Evolutionary conservation across 108 stramenopile genomes (phyloP), one percentile per base, ranked within the genome.

Genomic region (Cyclotella atomus): DNA sequence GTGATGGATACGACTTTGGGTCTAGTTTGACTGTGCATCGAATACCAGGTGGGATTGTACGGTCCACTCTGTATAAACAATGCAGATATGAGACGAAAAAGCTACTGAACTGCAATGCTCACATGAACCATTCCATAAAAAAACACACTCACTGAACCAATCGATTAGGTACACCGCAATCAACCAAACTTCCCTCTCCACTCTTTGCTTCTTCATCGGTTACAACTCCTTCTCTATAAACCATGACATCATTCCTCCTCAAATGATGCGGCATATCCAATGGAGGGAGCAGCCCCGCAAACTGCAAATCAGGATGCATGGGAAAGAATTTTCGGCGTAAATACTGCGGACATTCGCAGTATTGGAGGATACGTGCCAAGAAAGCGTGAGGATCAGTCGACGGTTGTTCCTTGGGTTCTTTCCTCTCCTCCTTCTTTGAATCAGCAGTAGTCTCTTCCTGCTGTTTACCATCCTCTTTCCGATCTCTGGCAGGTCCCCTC

Each of bases 241-340:
- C 76, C 38, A 79, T 65, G n/a, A 81, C 71, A 74, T 99, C 98
- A 29, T 88, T 87, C 36, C 83, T 90, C 64, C 97, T 83, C 57
- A 98, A 89, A 80, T 99, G 98, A 84, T 99, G 98, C 32, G 98
- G 98, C 8, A 97, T 97, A 74, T 97, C 98, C 49, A 97, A 77
- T 0, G 98, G 97, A n/a, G 89, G 81, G 33, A 99, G 77, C 36
- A 99, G 77, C 16, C 98, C 98, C 28, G 96, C 96, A 76, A 97
- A 96, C 61, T 95, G 93, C 55, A 98, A 83, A 79, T 96, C 96
- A 8, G 90, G 85, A 84, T 97, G 97, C 96, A 92, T 95, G 14
- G 97, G 97, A 68, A 98, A 96, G 72, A 99, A 93, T 35, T 79
- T 59, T 44, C 91, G 81, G 38, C 97, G 89, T 7, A 98, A 84